These are phyloP conservation scores for Colletotrichum coccodes DNA, from an alignment of 2,329 filamentous ascomycete species.

Conservation along the genomic window DNA sequence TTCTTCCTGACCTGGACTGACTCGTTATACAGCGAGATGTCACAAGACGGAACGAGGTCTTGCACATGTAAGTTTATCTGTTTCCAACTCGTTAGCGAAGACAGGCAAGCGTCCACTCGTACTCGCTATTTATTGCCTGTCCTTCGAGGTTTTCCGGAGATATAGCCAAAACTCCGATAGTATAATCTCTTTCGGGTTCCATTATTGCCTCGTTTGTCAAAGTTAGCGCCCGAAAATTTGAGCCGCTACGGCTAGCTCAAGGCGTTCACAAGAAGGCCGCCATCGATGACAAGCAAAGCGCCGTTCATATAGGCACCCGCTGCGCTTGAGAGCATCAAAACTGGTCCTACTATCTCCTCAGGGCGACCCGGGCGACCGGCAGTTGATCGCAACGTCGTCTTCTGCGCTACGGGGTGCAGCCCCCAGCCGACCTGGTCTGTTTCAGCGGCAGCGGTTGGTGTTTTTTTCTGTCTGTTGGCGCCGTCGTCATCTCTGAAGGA, in stretches of 20 bases:
- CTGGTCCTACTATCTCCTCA: slow-evolving; percentile 40
- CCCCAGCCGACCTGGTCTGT: slow-evolving; percentile 1
- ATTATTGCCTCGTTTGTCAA: not conserved
- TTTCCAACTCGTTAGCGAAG: not conserved
- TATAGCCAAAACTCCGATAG: not conserved
- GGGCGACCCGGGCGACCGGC: slow-evolving; percentile 38
- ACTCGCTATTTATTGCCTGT: not conserved
- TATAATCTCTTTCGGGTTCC: not conserved
- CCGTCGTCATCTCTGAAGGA: slow-evolving; percentile 37
- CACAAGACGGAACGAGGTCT: too few species aligned
- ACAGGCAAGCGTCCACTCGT: not conserved
- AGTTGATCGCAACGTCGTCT: slow-evolving; percentile 38
- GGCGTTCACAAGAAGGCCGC: slow-evolving; percentile 31
- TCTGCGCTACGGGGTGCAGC: slow-evolving; percentile 30
- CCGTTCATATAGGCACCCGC: slow-evolving; percentile 41
- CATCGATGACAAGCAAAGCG: slow-evolving; percentile 39
- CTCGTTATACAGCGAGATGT: too few species aligned
- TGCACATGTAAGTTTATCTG: not conserved
- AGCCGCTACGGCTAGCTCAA: not conserved
- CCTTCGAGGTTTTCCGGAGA: not conserved
- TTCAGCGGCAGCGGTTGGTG: slow-evolving; percentile 29
- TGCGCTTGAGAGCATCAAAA: slow-evolving; percentile 37
- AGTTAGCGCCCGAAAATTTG: not conserved
- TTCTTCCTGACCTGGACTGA: too few species aligned
- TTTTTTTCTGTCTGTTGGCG: slow-evolving; percentile 34